A percentile compares a stretch with the other conserved stretches of the same genome.
phyloP scores from a whole-genome alignment of 768 basidiomycete genomes.

The Termitomyces sp. region DNA sequence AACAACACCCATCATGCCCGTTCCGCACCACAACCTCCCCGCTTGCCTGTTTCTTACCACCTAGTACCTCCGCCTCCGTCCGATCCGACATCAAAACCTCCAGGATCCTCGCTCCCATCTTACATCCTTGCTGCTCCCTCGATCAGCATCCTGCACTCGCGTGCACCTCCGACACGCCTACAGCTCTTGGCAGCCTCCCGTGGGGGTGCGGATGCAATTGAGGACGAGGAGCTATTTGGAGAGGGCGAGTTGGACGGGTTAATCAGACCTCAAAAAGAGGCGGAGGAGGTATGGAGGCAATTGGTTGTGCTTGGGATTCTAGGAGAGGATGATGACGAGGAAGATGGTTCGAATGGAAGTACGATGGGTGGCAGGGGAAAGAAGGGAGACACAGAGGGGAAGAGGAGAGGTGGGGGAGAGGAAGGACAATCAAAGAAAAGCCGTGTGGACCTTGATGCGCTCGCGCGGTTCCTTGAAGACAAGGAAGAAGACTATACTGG shows the following conservation, averaged over 20 bases:
- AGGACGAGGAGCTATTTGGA: conserved; percentile 68
- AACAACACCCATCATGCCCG: background rate
- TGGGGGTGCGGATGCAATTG: conserved; percentile 44
- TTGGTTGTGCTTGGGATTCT: conserved; percentile 31
- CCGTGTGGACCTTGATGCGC: conserved; percentile 52
- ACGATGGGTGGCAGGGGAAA: conserved; percentile 2
- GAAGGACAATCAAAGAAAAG: conserved; percentile 20
- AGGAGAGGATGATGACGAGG: conserved; percentile 21
- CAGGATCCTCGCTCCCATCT: conserved; percentile 16
- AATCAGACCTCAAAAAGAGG: conserved; percentile 50
- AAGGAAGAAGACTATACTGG: conserved; percentile 9
- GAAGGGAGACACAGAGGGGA: background rate
- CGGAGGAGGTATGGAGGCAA: conserved; percentile 27
- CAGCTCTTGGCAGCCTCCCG: conserved; percentile 55
- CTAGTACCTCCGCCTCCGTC: background rate
- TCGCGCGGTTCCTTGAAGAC: conserved; percentile 43
- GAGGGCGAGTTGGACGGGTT: conserved; percentile 64
- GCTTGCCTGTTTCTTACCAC: background rate
- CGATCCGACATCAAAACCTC: background rate
- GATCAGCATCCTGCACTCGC: conserved; percentile 19
- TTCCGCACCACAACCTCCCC: background rate
- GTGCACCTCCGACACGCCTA: conserved; percentile 51
- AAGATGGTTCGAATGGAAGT: conserved; percentile 7
- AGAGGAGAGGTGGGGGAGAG: conserved; percentile 1
- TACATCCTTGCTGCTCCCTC: conserved; percentile 49